A percentile compares a stretch with the other conserved stretches of the same genome.
Evolutionary conservation across 306 rosid genomes (phyloP).

Genomic region (Trifolium pratense): DNA sequence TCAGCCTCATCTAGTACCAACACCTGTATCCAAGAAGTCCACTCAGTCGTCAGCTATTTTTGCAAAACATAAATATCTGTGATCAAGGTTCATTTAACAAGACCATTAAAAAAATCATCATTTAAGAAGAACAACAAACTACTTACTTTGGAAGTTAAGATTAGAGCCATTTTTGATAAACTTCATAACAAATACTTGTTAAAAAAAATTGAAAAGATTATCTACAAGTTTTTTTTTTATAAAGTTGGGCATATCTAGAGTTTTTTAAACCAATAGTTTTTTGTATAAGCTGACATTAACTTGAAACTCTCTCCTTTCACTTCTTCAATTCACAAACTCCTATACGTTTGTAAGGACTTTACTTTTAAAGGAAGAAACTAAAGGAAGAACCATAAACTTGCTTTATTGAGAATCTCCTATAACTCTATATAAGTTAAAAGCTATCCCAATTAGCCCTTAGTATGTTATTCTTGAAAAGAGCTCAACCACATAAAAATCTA

Average conservation of each 20-base stretch:
- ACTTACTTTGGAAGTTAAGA: constrained; percentile 7
- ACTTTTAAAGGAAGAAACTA: not conserved
- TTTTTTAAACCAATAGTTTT: not conserved
- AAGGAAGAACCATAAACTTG: not conserved
- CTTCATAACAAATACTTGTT: not conserved
- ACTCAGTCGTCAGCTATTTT: constrained; percentile 46
- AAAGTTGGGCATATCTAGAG: not conserved
- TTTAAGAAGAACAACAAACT: not conserved
- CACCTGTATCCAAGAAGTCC: constrained; percentile 65
- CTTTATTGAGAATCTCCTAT: not conserved
- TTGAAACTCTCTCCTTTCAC: constrained; percentile 1
- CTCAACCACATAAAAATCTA: constrained; percentile 10
- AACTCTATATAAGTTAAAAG: not conserved
- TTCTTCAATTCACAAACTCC: not conserved
- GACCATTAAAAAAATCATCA: too few relatives aligned
- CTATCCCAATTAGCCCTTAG: not conserved
- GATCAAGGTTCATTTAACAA: not conserved
- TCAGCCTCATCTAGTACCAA: constrained; percentile 97
- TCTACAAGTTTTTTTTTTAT: constrained; percentile 2
- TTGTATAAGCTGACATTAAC: not conserved
- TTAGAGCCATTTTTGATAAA: not conserved
- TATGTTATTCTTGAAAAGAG: not conserved
- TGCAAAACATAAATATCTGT: not conserved
- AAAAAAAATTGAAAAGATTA: not conserved
- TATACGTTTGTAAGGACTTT: not conserved